Base-by-base conservation (phyloP, 257 asterid species). In the Gardenia jasminoides region DNA sequence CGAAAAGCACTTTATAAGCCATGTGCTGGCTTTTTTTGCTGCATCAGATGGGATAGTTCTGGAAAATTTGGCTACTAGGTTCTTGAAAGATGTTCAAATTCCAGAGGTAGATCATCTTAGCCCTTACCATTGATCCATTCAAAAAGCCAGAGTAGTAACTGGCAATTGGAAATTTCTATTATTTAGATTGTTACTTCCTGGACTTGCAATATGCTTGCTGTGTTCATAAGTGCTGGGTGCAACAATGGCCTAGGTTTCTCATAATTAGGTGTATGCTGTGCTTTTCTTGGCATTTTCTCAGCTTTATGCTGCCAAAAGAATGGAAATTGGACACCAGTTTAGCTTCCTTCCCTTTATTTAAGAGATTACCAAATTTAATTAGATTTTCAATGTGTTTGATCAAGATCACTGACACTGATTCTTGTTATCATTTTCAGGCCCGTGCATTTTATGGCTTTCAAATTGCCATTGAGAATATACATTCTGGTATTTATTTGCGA, bases 371-470 rank as follows among this genome's bases (percentile, higher is more conserved):
- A 26, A 50, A 33, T 1, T 36, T 41, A 39, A 16, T 39, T 50
- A 12, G 30, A 56, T n/a, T 22, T 31, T 44, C 7, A 10, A 20
- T 43, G 19, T 7, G 41, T 59, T 30, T 36, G 68, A 33, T 44
- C 3, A 62, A 67, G 44, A 47, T 83, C 68, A 69, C 81, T 78
- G 78, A 74, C 82, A 41, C 72, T 76, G 74, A 43, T 68, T 72
- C 61, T 80, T 83, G 24, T 44, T 77, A 43, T 80, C 74, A 61
- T 47, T 81, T 64, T 67, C 82, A 93, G 97, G 97, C 96, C 47
- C 92, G 93, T n/a, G 92, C 98, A 78, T 93, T 91, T 84, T 93
- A 93, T 84, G 98, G 98, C 44, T 93, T 93, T 74, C 96, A 93
- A 82, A 87, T 84, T 71, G 93, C 94, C 61, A 93, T 93, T 88